Base-by-base conservation (phyloP, 202 grass and related monocot species). In the Bolboschoenoplectus hybrid region DNA sequence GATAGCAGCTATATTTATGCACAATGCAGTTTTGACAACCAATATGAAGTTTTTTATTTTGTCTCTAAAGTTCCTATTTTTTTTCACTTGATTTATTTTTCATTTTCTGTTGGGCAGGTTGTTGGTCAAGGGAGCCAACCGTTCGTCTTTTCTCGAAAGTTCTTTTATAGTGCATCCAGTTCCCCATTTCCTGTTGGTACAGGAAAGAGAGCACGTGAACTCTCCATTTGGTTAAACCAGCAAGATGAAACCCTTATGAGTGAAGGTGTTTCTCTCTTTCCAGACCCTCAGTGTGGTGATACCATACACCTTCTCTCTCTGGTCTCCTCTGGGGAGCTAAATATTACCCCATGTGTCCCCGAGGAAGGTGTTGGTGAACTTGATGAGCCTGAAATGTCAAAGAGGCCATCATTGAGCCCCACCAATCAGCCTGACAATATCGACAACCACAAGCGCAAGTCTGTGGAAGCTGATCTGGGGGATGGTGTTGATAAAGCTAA, bases 121-220 rank as follows among this genome's bases (percentile, higher is more conserved):
- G 89, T 86, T 82, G 96, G 96, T 72, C 88, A 88, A 87, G 96
- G 89, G 87, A 93, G 40, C 46, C 89, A 88, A 80, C 93, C 90
- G 45, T 95, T 88, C 72, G 89, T 92, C 12, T 90, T 98, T 85
- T 98, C 96, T 74, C 81, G 84, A 53, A 91, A 85, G 61, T 98
- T 98, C 85, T 98, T 93, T 65, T 85, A 86, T 80, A 92, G 87
- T 86, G 86, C 89, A 87, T 93, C 88, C 82, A 87, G 81, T 87
- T 98, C 96, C 77, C 93, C 96, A 13, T 95, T 95, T 77, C 96
- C 96, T 66, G 85, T 95, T 87, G 93, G 93, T 88, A 94, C 96
- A 50, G 96, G 93, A 9, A 94, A 92, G 90, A 91, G 90, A 26
- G 91, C 91, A 84, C 89, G 74, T 46, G 86, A 89, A 60, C 91